These are phyloP conservation scores for Hibiscus trionum DNA, from an alignment of 345 rosid species.

Conservation along the genomic window DNA sequence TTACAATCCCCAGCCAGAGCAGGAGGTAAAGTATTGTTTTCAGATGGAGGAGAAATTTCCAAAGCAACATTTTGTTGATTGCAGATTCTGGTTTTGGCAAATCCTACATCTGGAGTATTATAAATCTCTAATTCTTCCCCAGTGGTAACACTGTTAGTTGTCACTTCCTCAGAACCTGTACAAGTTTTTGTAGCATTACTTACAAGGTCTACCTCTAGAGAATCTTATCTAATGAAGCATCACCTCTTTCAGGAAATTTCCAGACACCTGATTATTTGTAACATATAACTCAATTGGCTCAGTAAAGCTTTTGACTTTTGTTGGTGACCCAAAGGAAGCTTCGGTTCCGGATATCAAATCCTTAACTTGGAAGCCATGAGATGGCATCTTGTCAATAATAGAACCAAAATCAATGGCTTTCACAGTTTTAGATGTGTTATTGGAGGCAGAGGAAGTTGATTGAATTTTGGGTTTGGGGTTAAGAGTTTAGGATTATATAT, in stretches of 20 bases:
- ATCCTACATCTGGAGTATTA: neutral
- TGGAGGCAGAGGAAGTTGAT: conserved; percentile 34
- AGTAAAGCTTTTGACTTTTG: conserved; percentile 6
- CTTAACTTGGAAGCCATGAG: conserved; percentile 44
- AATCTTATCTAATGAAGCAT: conserved; percentile 14
- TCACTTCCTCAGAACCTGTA: conserved; percentile 18
- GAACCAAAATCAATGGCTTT: conserved; percentile 54
- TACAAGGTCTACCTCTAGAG: conserved; percentile 9
- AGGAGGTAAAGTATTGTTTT: neutral
- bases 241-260: conserved; percentile 16
- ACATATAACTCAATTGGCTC: conserved; percentile 19
- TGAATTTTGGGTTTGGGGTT: too few relatives aligned
- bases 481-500: too few relatives aligned
- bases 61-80: conserved; percentile 14
- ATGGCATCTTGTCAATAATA: conserved; percentile 32
- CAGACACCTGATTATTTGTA: conserved; percentile 17
- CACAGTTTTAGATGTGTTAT: conserved; percentile 24
- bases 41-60: conserved; percentile 3
- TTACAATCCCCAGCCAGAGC: conserved; percentile 13
- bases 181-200: conserved; percentile 9
- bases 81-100: conserved; percentile 14
- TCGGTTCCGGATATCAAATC: conserved; percentile 30
- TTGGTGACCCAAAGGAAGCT: conserved; percentile 15
- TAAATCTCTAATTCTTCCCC: conserved; percentile 15
- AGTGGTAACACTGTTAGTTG: conserved; percentile 1